phyloP scores from a whole-genome alignment of 768 basidiomycete genomes.

The Lactarius psammicola region DNA sequence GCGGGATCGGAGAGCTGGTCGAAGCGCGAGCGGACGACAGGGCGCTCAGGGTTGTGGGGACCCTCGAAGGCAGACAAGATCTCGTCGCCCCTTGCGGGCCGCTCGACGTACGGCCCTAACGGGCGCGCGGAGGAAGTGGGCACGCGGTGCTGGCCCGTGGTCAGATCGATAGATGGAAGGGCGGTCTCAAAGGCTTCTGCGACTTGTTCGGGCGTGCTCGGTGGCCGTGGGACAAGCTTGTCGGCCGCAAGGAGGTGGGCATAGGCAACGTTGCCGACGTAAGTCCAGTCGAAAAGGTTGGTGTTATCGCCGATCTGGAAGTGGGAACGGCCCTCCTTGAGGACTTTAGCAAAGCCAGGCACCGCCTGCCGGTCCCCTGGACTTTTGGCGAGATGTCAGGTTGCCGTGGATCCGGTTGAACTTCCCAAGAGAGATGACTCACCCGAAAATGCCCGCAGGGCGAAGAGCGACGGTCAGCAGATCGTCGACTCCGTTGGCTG shows the following conservation, averaged over 20 bases:
- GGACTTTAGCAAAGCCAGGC: constrained; percentile 73
- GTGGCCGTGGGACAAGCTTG: constrained; percentile 60
- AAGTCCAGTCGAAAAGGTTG: constrained; percentile 95
- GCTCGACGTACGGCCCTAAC: constrained; percentile 74
- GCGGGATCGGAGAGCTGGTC: constrained; percentile 69
- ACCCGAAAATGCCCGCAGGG: constrained; percentile 97
- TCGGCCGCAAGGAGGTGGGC: constrained; percentile 94
- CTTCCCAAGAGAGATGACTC: constrained; percentile 30
- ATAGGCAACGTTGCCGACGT: constrained; percentile 92
- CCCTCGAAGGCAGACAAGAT: constrained; percentile 57
- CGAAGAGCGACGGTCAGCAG: constrained; percentile 86
- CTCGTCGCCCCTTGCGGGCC: constrained; percentile 54
- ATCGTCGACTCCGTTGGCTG: constrained; percentile 81
- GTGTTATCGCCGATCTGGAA: constrained; percentile 93
- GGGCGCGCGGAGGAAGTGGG: constrained; percentile 82
- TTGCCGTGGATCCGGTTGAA: neutral
- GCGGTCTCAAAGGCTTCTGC: constrained; percentile 47
- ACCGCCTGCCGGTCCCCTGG: constrained; percentile 91
- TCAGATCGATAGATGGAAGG: constrained; percentile 59
- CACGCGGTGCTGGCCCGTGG: constrained; percentile 61
- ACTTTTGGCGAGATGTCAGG: constrained; percentile 39
- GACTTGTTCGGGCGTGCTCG: constrained; percentile 38
- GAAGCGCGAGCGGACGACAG: constrained; percentile 73
- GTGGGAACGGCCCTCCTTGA: constrained; percentile 78
- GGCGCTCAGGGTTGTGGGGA: constrained; percentile 45